Evolutionary conservation across 306 rosid species (phyloP).

Genomic region (Sicyos edulis): DNA sequence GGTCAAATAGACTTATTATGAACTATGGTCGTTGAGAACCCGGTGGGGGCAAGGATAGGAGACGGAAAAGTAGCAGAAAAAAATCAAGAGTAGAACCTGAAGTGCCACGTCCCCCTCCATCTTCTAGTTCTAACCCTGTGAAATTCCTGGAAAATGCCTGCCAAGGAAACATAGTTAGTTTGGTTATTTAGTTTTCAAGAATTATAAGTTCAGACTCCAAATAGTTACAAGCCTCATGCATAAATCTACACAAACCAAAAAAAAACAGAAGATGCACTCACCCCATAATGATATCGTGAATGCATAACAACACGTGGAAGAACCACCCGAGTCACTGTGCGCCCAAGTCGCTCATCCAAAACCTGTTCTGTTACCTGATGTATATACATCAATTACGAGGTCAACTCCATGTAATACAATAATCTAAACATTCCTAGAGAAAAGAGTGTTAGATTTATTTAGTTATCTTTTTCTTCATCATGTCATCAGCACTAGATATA

Average conservation of each 20-base stretch:
- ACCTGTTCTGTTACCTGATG: slow-evolving; percentile 78
- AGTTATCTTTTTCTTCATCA: neutral
- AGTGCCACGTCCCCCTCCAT: slow-evolving; percentile 99
- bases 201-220: neutral
- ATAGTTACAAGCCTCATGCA: neutral
- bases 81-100: slow-evolving; percentile 49
- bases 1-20: neutral
- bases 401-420: neutral
- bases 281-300: slow-evolving; percentile 87
- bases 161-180: slow-evolving; percentile 23
- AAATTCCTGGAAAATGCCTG: slow-evolving; percentile 89
- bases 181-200: neutral
- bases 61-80: neutral
- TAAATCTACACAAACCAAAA: neutral
- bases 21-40: neutral
- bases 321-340: slow-evolving; percentile 82
- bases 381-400: neutral
- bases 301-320: slow-evolving; percentile 99
- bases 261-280: slow-evolving; percentile 23
- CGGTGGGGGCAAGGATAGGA: neutral
- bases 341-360: slow-evolving; percentile 91
- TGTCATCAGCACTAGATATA: slow-evolving; percentile 16
- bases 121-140: slow-evolving; percentile 96
- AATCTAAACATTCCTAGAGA: neutral
- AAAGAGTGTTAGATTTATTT: neutral